Conservation (phyloP, 257 asterid genomes). For the Buddleja alternifolia region DNA sequence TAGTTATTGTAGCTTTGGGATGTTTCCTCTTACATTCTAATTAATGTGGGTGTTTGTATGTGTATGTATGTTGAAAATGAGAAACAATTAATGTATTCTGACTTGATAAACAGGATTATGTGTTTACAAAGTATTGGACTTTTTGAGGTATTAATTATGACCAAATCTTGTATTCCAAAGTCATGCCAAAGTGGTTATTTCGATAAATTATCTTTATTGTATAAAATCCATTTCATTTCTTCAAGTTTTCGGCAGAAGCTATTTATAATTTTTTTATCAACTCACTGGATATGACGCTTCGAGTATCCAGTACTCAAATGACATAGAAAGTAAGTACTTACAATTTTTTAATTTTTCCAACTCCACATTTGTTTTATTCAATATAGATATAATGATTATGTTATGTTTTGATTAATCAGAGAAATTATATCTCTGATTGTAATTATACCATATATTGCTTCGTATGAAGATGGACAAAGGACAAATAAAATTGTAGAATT, state of each 20-base stretch:
- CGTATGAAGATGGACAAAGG: too few relatives aligned
- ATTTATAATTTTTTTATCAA: too few relatives aligned
- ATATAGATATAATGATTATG: too few relatives aligned
- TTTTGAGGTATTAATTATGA: background rate
- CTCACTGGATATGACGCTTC: background rate
- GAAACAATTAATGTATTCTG: background rate
- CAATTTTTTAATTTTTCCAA: background rate
- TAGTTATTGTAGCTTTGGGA: too few relatives aligned
- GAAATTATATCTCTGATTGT: too few relatives aligned
- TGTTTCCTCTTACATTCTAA: too few relatives aligned
- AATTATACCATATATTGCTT: too few relatives aligned
- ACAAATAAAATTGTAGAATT: too few relatives aligned
- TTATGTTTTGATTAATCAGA: too few relatives aligned
- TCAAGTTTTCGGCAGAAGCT: background rate
- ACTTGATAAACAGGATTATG: background rate
- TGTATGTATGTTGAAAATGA: too few relatives aligned
- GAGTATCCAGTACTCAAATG: background rate
- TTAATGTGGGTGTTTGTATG: too few relatives aligned
- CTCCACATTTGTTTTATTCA: background rate
- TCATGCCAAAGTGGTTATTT: background rate
- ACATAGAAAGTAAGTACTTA: background rate
- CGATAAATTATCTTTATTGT: background rate
- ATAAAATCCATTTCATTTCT: background rate
- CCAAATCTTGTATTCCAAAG: background rate
- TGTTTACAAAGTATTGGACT: background rate